Conservation (phyloP, 176 grass and related monocot genomes). For the Oryza glaberrima region DNA sequence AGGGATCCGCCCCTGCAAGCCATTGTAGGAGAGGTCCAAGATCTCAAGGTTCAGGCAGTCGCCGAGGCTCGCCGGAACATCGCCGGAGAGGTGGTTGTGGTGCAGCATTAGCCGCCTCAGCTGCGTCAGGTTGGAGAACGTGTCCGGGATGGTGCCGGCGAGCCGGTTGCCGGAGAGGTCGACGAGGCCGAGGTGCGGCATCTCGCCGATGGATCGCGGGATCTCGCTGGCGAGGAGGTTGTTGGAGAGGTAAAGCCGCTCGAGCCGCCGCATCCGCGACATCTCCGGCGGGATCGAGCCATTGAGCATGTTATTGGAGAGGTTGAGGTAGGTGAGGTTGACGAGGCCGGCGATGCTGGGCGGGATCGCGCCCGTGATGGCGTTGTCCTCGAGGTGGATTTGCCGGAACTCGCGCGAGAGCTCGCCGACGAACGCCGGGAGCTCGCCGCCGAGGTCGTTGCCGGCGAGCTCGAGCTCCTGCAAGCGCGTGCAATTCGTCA, state of each 20-base stretch:
- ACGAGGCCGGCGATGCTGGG: constrained; percentile 56
- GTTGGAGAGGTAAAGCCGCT: constrained; percentile 72
- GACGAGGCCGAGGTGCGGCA: constrained; percentile 64
- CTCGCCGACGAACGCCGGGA: constrained; percentile 48
- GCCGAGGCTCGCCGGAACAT: constrained; percentile 45
- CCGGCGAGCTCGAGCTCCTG: constrained; percentile 82
- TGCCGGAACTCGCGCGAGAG: constrained; percentile 55
- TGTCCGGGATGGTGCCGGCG: constrained; percentile 37
- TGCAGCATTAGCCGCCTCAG: constrained; percentile 48
- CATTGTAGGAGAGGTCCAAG: constrained; percentile 76
- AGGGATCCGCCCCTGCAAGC: constrained; percentile 51
- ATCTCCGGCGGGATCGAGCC: constrained; percentile 71
- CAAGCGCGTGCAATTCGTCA: constrained; percentile 65
- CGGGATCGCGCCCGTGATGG: constrained; percentile 67
- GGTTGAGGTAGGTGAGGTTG: constrained; percentile 78
- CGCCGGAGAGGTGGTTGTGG: constrained; percentile 41
- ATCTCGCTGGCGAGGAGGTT: constrained; percentile 77
- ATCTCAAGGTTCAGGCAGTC: constrained; percentile 47
- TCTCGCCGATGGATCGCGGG: constrained; percentile 55
- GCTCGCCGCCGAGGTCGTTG: constrained; percentile 58
- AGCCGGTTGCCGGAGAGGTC: constrained; percentile 66
- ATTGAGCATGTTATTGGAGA: constrained; percentile 58
- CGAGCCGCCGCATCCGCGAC: constrained; percentile 60
- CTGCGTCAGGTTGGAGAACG: constrained; percentile 56
- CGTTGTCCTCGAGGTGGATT: constrained; percentile 79